phyloP scores from a whole-genome alignment of 83 land plant genomes.

The Diphasiastrum complanatum region DNA sequence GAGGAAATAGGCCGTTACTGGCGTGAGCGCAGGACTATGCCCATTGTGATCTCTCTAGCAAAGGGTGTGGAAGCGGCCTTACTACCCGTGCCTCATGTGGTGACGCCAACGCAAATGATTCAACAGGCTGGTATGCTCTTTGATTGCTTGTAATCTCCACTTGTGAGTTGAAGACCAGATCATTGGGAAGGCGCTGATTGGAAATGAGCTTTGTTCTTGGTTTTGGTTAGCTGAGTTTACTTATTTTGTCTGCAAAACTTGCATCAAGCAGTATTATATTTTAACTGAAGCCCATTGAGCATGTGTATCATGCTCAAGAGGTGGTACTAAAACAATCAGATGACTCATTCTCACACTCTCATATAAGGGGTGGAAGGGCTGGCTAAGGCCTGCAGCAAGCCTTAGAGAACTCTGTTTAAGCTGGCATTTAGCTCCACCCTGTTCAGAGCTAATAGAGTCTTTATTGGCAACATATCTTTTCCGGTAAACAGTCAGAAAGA shows the following conservation, averaged over 20 bases:
- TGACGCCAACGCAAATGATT: constrained; percentile 19
- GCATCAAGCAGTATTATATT: neutral
- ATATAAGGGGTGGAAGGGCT: too few relatives aligned
- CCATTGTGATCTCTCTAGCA: constrained; percentile 7
- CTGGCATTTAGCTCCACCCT: too few relatives aligned
- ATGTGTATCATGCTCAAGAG: neutral
- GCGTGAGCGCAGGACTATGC: constrained; percentile 14
- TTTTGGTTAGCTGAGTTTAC: neutral
- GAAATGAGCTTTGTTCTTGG: neutral
- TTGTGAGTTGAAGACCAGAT: neutral
- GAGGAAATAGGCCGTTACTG: constrained; percentile 14
- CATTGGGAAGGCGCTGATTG: neutral
- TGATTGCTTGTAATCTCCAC: neutral
- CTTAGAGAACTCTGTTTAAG: too few relatives aligned
- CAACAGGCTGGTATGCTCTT: constrained; percentile 6
- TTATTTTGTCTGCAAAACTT: neutral
- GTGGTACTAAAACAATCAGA: too few relatives aligned
- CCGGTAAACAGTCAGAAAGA: too few relatives aligned
- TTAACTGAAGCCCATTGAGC: neutral
- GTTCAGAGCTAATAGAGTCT: too few relatives aligned
- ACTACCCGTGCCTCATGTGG: constrained; percentile 11
- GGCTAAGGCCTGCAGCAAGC: too few relatives aligned
- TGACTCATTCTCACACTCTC: too few relatives aligned
- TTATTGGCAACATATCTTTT: too few relatives aligned
- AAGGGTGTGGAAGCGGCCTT: constrained; percentile 16